phyloP scores from a whole-genome alignment of 257 asterid species.

The Nicotiana benthamiana region DNA sequence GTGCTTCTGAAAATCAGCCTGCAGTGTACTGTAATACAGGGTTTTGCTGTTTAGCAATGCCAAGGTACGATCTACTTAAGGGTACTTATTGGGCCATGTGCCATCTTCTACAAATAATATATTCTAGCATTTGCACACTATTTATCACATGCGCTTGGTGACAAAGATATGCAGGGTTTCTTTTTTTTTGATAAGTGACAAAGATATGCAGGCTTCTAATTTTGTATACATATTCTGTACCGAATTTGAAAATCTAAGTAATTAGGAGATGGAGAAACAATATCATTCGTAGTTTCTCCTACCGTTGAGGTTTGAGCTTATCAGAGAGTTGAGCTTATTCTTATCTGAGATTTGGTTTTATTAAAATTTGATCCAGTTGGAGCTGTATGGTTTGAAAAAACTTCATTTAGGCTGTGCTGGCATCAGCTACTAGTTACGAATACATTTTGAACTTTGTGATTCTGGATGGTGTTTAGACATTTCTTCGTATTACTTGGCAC shows the following conservation, averaged over 20 bases:
- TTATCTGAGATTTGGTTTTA: not conserved
- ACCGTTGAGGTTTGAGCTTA: not conserved
- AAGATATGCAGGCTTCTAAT: not conserved
- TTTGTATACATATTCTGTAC: not conserved
- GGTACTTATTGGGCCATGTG: not conserved
- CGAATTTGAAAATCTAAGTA: not conserved
- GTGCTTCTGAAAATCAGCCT: not conserved
- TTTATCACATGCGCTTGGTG: not conserved
- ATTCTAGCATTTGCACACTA: not conserved
- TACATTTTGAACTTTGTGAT: constrained; percentile 2
- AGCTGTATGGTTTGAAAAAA: constrained; percentile 1
- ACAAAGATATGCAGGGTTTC: not conserved
- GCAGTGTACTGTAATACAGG: not conserved
- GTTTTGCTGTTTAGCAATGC: not conserved
- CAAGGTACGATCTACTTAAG: not conserved
- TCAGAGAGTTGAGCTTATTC: not conserved
- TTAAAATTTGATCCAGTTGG: not conserved
- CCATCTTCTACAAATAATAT: not conserved
- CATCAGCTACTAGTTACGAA: not conserved
- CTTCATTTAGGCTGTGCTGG: not conserved
- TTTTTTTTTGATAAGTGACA: not conserved
- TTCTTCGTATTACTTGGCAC: not conserved
- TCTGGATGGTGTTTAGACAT: not conserved
- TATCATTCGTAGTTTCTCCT: not conserved
- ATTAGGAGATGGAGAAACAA: not conserved